phyloP scores from a whole-genome alignment of 2,329 filamentous ascomycete genomes.

The Aureobasidium zeae region DNA sequence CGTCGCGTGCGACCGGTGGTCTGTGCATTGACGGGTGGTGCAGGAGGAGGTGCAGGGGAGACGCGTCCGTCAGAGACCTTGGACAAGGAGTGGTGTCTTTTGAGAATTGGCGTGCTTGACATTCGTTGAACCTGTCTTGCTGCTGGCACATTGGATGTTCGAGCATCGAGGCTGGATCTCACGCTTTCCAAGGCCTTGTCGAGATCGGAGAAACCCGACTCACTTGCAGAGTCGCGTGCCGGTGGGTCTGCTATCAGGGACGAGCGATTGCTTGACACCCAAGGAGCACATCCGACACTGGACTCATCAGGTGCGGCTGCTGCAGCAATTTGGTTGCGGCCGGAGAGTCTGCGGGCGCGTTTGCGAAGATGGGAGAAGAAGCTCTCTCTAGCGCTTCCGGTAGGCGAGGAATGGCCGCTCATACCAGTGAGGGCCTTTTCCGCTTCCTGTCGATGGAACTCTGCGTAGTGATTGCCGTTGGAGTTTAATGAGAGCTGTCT shows the following conservation, averaged over 20 bases:
- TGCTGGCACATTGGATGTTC: constrained; percentile 18
- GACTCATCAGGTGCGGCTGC: constrained; percentile 77
- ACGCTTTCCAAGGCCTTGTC: constrained; percentile 54
- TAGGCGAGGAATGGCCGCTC: constrained; percentile 64
- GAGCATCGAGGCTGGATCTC: constrained; percentile 47
- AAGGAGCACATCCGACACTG: constrained; percentile 84
- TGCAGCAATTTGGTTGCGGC: constrained; percentile 73
- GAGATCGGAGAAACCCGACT: constrained; percentile 48
- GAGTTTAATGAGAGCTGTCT: constrained; percentile 88
- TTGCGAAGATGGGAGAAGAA: constrained; percentile 98
- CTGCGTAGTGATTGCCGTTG: constrained; percentile 79
- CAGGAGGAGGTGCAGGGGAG: constrained; percentile 44
- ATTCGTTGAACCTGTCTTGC: constrained; percentile 19
- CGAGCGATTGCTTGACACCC: constrained; percentile 72
- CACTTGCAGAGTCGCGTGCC: constrained; percentile 34
- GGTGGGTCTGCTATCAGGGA: constrained; percentile 50
- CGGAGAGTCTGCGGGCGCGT: constrained; percentile 82
- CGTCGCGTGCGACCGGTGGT: constrained; percentile 63
- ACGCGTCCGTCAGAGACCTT: constrained; percentile 42
- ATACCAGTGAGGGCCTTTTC: constrained; percentile 83
- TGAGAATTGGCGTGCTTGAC: constrained; percentile 38
- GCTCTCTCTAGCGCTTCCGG: constrained; percentile 77
- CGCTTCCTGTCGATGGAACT: constrained; percentile 74
- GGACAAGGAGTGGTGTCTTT: constrained; percentile 41
- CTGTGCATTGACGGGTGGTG: constrained; percentile 28